Conservation (phyloP, 1,139 yeast species). For the Pichia sp. region DNA sequence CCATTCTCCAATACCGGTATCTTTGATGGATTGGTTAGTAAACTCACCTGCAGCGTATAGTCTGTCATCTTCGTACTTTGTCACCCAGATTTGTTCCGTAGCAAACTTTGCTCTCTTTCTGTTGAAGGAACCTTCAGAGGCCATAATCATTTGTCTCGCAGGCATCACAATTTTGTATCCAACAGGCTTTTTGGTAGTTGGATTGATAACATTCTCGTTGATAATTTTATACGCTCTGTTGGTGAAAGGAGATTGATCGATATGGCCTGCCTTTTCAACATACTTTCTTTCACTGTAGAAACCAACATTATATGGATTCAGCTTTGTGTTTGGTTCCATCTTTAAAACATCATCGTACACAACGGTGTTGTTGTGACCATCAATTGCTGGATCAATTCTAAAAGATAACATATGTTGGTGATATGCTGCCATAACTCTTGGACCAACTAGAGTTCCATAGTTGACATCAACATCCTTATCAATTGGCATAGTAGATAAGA, state of each 20-base stretch:
- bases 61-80: slow-evolving; percentile 62
- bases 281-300: slow-evolving; percentile 56
- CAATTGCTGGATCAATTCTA: slow-evolving; percentile 83
- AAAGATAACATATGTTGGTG: slow-evolving; percentile 83
- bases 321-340: slow-evolving; percentile 47
- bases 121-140: slow-evolving; percentile 56
- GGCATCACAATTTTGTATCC: slow-evolving; percentile 77
- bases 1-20: slow-evolving; percentile 59
- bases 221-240: slow-evolving; percentile 73
- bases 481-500: slow-evolving; percentile 75
- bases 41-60: slow-evolving; percentile 72
- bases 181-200: slow-evolving; percentile 68
- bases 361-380: slow-evolving; percentile 76
- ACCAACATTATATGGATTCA: slow-evolving; percentile 71
- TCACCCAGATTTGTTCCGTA: slow-evolving; percentile 70
- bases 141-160: slow-evolving; percentile 67
- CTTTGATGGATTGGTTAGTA: slow-evolving; percentile 64
- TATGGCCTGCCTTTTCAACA: slow-evolving; percentile 65
- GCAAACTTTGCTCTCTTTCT: slow-evolving; percentile 65
- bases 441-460: slow-evolving; percentile 82
- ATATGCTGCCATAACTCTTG: slow-evolving; percentile 80
- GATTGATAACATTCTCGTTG: slow-evolving; percentile 72
- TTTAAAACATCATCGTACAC: slow-evolving; percentile 67
- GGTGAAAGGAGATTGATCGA: slow-evolving; percentile 71
- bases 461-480: slow-evolving; percentile 60